Evolutionary conservation across 805 yeast species (phyloP).

Genomic region (Lachancea meyersii): DNA sequence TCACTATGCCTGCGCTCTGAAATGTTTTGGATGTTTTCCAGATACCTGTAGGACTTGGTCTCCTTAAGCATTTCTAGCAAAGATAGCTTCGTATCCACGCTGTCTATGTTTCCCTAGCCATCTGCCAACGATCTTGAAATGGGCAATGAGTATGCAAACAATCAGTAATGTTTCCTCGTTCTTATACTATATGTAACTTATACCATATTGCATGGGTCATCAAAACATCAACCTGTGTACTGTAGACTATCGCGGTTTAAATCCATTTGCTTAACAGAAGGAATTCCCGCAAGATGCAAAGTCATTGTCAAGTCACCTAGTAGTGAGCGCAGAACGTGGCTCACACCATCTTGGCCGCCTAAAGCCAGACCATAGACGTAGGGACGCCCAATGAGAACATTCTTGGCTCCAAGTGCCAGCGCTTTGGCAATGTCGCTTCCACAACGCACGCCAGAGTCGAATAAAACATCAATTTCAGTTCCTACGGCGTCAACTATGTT

Average conservation of each 20-base stretch:
- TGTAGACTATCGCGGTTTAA: slow-evolving; percentile 11
- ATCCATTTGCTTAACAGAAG: slow-evolving; percentile 11
- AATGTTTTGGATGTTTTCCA: too few relatives aligned
- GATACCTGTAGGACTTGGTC: too few relatives aligned
- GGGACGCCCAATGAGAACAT: slow-evolving; percentile 8
- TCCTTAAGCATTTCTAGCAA: too few relatives aligned
- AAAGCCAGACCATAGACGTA: slow-evolving; percentile 6
- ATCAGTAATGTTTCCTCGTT: too few relatives aligned
- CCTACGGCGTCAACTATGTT: slow-evolving; percentile 13
- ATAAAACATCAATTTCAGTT: slow-evolving; percentile 4
- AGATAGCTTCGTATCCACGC: too few relatives aligned
- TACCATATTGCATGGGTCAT: too few relatives aligned
- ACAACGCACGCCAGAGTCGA: slow-evolving; percentile 8
- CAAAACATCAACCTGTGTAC: slow-evolving; percentile 7
- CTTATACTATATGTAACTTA: too few relatives aligned
- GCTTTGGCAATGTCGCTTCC: slow-evolving; percentile 10
- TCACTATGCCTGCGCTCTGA: too few relatives aligned
- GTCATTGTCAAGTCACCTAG: slow-evolving; percentile 14
- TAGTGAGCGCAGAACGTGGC: slow-evolving; percentile 13
- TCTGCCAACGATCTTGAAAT: too few relatives aligned
- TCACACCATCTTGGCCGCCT: slow-evolving; percentile 9
- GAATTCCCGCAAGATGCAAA: slow-evolving; percentile 13
- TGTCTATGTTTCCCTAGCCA: too few relatives aligned
- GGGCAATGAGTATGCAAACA: too few relatives aligned
- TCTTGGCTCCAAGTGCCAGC: slow-evolving; percentile 7